These are phyloP conservation scores for Ceratocystis cubensis DNA, from an alignment of 2,329 filamentous ascomycete genomes.

Conservation along the genomic window DNA sequence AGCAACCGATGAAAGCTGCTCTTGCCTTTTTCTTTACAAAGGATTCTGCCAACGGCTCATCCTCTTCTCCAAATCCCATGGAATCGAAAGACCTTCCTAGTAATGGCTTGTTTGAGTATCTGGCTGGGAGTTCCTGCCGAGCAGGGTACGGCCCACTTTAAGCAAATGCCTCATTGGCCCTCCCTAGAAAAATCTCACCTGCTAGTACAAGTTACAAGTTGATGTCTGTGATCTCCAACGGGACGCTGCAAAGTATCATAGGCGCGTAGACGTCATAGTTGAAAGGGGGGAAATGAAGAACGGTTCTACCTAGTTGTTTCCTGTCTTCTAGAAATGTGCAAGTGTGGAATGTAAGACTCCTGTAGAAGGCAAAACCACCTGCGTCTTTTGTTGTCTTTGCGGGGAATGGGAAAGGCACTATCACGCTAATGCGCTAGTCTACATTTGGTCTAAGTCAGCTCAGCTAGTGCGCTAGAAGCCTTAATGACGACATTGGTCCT, in stretches of 20 bases:
- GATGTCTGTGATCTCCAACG: neutral
- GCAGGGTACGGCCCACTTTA: neutral
- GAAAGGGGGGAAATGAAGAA: neutral
- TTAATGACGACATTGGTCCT: conserved; percentile 15
- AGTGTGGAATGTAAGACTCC: neutral
- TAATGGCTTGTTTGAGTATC: neutral
- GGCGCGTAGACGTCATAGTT: neutral
- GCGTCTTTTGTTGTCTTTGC: conserved; percentile 11
- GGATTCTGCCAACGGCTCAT: conserved; percentile 9
- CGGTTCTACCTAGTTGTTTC: neutral
- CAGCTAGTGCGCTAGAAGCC: neutral
- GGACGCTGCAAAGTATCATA: neutral
- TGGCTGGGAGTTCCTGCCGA: neutral
- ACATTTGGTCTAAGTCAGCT: neutral
- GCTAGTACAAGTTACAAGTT: neutral
- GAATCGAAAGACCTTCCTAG: conserved; percentile 3
- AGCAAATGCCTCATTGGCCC: neutral
- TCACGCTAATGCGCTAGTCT: neutral
- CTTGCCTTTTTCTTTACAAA: neutral
- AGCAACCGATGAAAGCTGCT: neutral
- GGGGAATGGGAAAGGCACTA: conserved; percentile 10
- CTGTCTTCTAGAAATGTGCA: neutral
- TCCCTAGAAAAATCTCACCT: neutral
- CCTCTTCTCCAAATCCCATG: neutral
- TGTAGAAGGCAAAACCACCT: neutral